Conservation (phyloP, 2,329 filamentous ascomycete genomes). For the Ophiostoma piceae region DNA sequence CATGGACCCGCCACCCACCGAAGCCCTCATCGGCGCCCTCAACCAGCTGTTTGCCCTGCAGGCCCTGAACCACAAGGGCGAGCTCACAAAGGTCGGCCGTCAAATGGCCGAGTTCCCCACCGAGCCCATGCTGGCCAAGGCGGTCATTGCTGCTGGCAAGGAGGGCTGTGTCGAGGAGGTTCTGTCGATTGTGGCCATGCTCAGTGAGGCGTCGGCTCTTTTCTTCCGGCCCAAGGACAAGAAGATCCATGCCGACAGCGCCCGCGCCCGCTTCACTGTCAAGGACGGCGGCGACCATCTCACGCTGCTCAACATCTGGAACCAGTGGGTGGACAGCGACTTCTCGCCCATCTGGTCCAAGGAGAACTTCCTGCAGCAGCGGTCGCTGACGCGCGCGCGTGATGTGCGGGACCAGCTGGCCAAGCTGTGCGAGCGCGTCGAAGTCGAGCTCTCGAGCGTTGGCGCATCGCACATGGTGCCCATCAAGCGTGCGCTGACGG, state of each 20-base stretch:
- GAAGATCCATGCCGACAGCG: slow-evolving; percentile 90
- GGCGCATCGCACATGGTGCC: slow-evolving; percentile 68
- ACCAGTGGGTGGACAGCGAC: slow-evolving; percentile 90
- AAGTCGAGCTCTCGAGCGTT: slow-evolving; percentile 65
- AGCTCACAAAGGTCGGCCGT: slow-evolving; percentile 82
- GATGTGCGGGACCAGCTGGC: slow-evolving; percentile 90
- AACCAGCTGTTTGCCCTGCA: slow-evolving; percentile 90
- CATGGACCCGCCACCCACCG: slow-evolving; percentile 86
- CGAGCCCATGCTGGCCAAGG: slow-evolving; percentile 85
- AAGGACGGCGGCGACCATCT: slow-evolving; percentile 88
- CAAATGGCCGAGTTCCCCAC: slow-evolving; percentile 71
- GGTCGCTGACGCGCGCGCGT: slow-evolving; percentile 78
- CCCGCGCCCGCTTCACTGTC: slow-evolving; percentile 79
- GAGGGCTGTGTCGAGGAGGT: slow-evolving; percentile 93
- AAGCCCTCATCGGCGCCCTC: slow-evolving; percentile 80
- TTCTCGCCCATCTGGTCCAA: slow-evolving; percentile 82
- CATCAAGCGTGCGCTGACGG: slow-evolving; percentile 81
- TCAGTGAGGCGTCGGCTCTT: slow-evolving; percentile 78
- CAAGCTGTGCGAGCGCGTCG: slow-evolving; percentile 88
- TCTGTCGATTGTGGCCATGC: slow-evolving; percentile 88
- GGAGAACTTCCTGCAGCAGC: slow-evolving; percentile 91
- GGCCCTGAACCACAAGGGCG: slow-evolving; percentile 79
- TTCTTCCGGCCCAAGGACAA: slow-evolving; percentile 97
- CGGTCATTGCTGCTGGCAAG: slow-evolving; percentile 80
- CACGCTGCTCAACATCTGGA: slow-evolving; percentile 86